Conservation (phyloP, 2,329 filamentous ascomycete species). For the Hysterium pulicare region DNA sequence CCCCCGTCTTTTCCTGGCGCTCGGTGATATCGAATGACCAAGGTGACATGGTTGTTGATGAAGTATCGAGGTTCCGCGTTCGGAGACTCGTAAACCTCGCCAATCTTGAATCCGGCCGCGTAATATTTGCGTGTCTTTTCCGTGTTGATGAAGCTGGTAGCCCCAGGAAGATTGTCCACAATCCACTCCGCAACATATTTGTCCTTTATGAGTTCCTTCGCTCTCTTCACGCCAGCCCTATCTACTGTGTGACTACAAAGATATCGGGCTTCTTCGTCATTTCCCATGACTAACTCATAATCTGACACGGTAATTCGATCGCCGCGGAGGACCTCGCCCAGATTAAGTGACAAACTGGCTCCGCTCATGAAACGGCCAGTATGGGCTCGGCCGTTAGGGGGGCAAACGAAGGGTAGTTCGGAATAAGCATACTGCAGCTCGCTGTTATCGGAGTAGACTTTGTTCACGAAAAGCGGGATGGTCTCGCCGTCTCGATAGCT, state of each 20-base stretch:
- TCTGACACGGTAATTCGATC: slow-evolving; percentile 83
- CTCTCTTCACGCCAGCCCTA: slow-evolving; percentile 62
- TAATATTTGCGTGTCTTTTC: slow-evolving; percentile 86
- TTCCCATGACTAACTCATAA: slow-evolving; percentile 74
- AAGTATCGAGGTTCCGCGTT: slow-evolving; percentile 65
- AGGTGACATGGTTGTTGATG: slow-evolving; percentile 84
- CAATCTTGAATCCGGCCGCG: slow-evolving; percentile 83
- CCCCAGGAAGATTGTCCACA: slow-evolving; percentile 84
- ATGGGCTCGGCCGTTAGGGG: slow-evolving; percentile 65
- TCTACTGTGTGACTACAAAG: slow-evolving; percentile 69
- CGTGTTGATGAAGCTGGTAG: slow-evolving; percentile 82
- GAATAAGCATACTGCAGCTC: slow-evolving; percentile 91
- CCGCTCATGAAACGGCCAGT: slow-evolving; percentile 69
- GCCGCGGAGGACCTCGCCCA: slow-evolving; percentile 82
- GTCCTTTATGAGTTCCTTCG: slow-evolving; percentile 68
- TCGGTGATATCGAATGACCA: slow-evolving; percentile 74
- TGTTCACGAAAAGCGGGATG: slow-evolving; percentile 85
- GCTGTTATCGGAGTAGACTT: slow-evolving; percentile 84
- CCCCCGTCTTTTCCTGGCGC: slow-evolving; percentile 67
- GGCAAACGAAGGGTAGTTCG: slow-evolving; percentile 83
- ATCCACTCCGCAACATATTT: slow-evolving; percentile 93
- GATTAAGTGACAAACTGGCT: slow-evolving; percentile 74
- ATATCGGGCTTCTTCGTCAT: slow-evolving; percentile 68
- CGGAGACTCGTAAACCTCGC: slow-evolving; percentile 63
- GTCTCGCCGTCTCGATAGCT: slow-evolving; percentile 73